Evolutionary conservation across 2,329 filamentous ascomycete genomes (phyloP).

Genomic region (Ustulina deusta): DNA sequence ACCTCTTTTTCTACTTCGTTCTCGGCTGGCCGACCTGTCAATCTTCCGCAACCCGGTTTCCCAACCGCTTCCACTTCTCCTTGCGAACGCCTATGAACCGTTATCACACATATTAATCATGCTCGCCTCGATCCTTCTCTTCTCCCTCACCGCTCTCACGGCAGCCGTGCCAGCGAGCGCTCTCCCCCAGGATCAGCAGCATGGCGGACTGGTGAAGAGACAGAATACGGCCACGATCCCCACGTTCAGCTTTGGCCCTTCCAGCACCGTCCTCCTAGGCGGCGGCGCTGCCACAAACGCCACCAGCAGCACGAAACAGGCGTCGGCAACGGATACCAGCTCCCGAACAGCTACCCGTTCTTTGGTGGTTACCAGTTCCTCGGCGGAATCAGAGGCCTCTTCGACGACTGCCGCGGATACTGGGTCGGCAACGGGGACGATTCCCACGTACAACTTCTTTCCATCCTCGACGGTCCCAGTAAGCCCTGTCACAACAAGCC

Average conservation of each 20-base stretch:
- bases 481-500: background rate
- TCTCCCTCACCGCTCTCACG: conserved; percentile 22
- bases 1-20: background rate
- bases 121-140: conserved; percentile 20
- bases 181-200: conserved; percentile 13
- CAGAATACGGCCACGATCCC: conserved; percentile 30
- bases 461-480: conserved; percentile 30
- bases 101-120: conserved; percentile 14
- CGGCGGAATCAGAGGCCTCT: background rate
- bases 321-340: background rate
- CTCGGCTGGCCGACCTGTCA: conserved; percentile 33
- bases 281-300: background rate
- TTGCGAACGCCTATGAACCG: background rate
- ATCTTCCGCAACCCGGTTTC: conserved; percentile 26
- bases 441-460: conserved; percentile 28
- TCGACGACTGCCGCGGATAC: conserved; percentile 3
- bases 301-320: background rate
- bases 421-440: conserved; percentile 17
- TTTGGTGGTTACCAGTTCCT: background rate
- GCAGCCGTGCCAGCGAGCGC: conserved; percentile 24
- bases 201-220: conserved; percentile 11
- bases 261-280: conserved; percentile 16
- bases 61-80: background rate
- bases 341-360: background rate
- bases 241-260: conserved; percentile 29